Evolutionary conservation across 108 stramenopile genomes (phyloP).

Genomic region (Nitzschia inconspicua): DNA sequence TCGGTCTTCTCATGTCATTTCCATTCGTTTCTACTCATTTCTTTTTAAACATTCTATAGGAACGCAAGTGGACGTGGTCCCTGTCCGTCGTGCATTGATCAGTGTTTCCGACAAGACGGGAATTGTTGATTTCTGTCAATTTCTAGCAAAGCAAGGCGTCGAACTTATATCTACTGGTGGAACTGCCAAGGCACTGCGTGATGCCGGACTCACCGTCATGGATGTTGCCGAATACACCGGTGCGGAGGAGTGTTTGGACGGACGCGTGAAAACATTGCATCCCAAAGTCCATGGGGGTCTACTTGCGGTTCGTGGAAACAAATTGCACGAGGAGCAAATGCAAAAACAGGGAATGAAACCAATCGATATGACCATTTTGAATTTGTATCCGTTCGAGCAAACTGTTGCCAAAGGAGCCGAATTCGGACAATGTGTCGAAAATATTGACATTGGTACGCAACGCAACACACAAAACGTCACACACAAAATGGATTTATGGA

Average conservation of each 20-base stretch:
- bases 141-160: constrained; percentile 76
- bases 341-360: constrained; percentile 82
- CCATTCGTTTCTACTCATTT: not conserved
- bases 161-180: constrained; percentile 97
- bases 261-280: constrained; percentile 98
- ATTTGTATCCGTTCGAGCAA: constrained; percentile 96
- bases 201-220: constrained; percentile 80
- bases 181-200: constrained; percentile 85
- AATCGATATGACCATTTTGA: constrained; percentile 97
- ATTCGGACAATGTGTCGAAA: constrained; percentile 97
- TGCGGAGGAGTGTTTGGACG: constrained; percentile 94
- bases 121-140: constrained; percentile 88
- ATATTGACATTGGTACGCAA: constrained; percentile 99
- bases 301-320: constrained; percentile 93
- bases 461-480: too few species aligned
- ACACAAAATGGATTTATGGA: too few species aligned
- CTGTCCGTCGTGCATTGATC: constrained; percentile 87
- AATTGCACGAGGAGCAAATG: constrained; percentile 87
- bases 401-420: constrained; percentile 88
- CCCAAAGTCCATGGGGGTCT: constrained; percentile 97
- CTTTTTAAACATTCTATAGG: constrained; percentile 30
- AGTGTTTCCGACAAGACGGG: constrained; percentile 96
- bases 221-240: constrained; percentile 95
- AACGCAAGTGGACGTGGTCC: constrained; percentile 72
- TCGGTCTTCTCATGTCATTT: not conserved